A percentile compares a stretch with the other conserved stretches of the same genome.
Evolutionary conservation across 1,139 yeast species (phyloP).

Genomic region (Candida dubliniensis): DNA sequence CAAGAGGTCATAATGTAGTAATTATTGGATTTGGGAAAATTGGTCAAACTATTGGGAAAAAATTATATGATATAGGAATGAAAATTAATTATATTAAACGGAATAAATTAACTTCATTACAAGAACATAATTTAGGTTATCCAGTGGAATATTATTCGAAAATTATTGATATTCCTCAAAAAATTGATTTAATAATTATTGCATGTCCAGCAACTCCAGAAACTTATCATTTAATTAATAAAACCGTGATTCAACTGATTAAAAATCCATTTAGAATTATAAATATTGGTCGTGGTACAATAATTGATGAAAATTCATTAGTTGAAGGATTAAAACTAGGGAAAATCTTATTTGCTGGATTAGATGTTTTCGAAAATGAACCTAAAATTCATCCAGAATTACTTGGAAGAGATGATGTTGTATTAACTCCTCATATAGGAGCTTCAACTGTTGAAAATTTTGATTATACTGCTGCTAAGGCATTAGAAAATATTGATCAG

Average conservation of each 20-base stretch:
- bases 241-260: constrained; percentile 45
- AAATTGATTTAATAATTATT: constrained; percentile 59
- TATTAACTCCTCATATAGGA: constrained; percentile 75
- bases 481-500: constrained; percentile 47
- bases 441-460: constrained; percentile 61
- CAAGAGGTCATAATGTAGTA: constrained; percentile 60
- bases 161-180: constrained; percentile 33
- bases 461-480: constrained; percentile 48
- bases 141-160: constrained; percentile 47
- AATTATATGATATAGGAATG: constrained; percentile 65
- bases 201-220: constrained; percentile 68
- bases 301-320: constrained; percentile 74
- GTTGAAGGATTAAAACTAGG: constrained; percentile 67
- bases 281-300: constrained; percentile 75
- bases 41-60: constrained; percentile 63
- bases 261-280: constrained; percentile 60
- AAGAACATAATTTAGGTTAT: constrained; percentile 42
- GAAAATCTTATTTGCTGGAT: constrained; percentile 68
- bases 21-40: constrained; percentile 80
- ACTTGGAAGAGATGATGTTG: constrained; percentile 60
- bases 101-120: constrained; percentile 38
- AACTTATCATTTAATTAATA: constrained; percentile 58
- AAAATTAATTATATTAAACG: constrained; percentile 63
- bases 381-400: constrained; percentile 57
- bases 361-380: constrained; percentile 78